Base-by-base conservation (phyloP, 148 eudicot species). In the Rhododendron ferrugineum region DNA sequence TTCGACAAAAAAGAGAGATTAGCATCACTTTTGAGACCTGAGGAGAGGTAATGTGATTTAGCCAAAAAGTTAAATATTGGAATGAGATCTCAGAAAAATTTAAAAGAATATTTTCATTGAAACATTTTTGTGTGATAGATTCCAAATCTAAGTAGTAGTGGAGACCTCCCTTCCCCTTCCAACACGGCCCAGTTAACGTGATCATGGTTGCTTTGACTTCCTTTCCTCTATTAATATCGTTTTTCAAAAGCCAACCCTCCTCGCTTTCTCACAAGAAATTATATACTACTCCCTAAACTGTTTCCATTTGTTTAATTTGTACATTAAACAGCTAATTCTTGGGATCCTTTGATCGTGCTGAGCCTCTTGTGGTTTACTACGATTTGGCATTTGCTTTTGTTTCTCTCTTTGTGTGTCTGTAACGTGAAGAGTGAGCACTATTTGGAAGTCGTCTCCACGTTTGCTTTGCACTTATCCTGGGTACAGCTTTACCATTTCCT, bases 371-470 rank as follows among this genome's bases (percentile, higher is more conserved):
- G 66, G 22, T 6, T 40, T 40, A 40, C 44, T 46, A 54, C 22
- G 0, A 40, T 6, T 6, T 18, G 6, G 20, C 70, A 36, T 52
- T 83, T 1, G 54, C n/a, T 22, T 14, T 23, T 36, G 44, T 73
- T 58, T 72, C 20, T 47, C 22, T 83, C 64, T 46, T 44, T 37
- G 4, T 26, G 13, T 44, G 1, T 37, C 3, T 68, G 5, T 0
- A 18, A 34, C 72, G 54, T 13, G 82, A 36, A 49, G 60, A 52
- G 56, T 52, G 56, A 11, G 50, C 62, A 62, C 87, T 81, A 4
- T 32, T 49, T 62, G 75, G 84, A 80, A 90, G 94, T 91, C 73
- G 92, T 86, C 79, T 89, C 90, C 91, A 91, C 91, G 90, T 92
- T 89, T 82, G 85, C 74, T 58, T 58, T 83, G 92, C 90, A 78